Percentiles rank a stretch among this genome's conserved stretches.
Evolutionary conservation across 208 protist species (phyloP).

Genomic region (Polymyxa betae): DNA sequence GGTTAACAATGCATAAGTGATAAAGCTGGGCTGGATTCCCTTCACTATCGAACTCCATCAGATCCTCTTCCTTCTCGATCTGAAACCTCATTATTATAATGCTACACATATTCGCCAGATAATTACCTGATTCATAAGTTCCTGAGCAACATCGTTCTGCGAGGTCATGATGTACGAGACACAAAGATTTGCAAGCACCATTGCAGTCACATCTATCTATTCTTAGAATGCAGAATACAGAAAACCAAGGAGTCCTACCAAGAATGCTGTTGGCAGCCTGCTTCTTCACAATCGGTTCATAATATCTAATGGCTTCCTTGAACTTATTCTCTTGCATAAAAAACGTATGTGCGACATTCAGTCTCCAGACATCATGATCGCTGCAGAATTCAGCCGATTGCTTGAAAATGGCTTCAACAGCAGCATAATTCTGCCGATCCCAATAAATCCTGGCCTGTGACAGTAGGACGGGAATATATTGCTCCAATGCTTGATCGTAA

Average conservation of each 20-base stretch:
- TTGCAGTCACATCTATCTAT: slow-evolving; percentile 62
- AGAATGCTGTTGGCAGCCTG: slow-evolving; percentile 51
- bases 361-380: slow-evolving; percentile 62
- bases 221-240: neutral
- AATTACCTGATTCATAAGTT: slow-evolving; percentile 65
- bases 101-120: neutral
- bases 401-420: slow-evolving; percentile 88
- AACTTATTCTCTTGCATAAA: slow-evolving; percentile 69
- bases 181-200: slow-evolving; percentile 70
- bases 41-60: slow-evolving; percentile 26
- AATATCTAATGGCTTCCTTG: slow-evolving; percentile 61
- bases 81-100: neutral
- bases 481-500: slow-evolving; percentile 88
- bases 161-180: slow-evolving; percentile 66
- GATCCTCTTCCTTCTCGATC: slow-evolving; percentile 64
- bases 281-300: slow-evolving; percentile 66
- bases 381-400: slow-evolving; percentile 79
- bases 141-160: slow-evolving; percentile 65
- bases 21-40: slow-evolving; percentile 51
- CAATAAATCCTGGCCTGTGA: slow-evolving; percentile 93
- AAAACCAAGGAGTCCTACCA: neutral
- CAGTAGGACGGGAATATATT: slow-evolving; percentile 91
- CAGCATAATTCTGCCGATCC: slow-evolving; percentile 93
- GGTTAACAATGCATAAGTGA: slow-evolving; percentile 68
- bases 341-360: slow-evolving; percentile 68